Conservation (phyloP, 2,329 filamentous ascomycete species). For the Trichoderma endophyticum region DNA sequence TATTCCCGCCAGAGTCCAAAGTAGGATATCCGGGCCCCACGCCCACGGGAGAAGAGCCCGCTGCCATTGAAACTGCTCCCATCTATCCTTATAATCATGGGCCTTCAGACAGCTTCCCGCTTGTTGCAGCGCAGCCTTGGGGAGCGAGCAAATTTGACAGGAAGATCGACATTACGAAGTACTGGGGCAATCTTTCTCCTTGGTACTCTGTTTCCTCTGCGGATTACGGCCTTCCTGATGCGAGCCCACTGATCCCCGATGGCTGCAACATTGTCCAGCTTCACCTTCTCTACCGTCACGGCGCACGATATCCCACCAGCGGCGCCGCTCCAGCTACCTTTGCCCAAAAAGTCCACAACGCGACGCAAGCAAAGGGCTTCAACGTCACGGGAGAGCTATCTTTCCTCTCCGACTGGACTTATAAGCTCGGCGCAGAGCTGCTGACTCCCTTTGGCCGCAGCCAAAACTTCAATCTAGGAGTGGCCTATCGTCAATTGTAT, state of each 20-base stretch:
- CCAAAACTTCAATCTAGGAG: slow-evolving; percentile 10
- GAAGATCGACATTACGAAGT: background rate
- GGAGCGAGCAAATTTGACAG: background rate
- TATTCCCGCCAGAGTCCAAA: background rate
- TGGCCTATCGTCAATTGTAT: background rate
- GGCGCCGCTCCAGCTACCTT: background rate
- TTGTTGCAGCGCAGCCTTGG: background rate
- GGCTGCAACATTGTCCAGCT: background rate
- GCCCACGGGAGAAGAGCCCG: background rate
- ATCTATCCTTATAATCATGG: background rate
- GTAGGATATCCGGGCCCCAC: background rate
- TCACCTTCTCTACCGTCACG: background rate
- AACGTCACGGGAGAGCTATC: background rate
- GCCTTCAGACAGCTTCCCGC: background rate
- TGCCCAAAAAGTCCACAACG: slow-evolving; percentile 1
- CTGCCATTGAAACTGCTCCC: background rate
- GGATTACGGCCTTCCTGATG: background rate
- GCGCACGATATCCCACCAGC: slow-evolving; percentile 7
- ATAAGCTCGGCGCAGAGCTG: slow-evolving; percentile 2
- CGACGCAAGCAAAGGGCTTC: background rate
- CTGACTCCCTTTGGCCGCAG: slow-evolving; percentile 6
- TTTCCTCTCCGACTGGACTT: background rate
- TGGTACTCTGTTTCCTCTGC: background rate
- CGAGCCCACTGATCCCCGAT: background rate
- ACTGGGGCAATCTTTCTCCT: background rate